Conservation (phyloP, 75 land plant genomes). For the Cupressus sempervirens region DNA sequence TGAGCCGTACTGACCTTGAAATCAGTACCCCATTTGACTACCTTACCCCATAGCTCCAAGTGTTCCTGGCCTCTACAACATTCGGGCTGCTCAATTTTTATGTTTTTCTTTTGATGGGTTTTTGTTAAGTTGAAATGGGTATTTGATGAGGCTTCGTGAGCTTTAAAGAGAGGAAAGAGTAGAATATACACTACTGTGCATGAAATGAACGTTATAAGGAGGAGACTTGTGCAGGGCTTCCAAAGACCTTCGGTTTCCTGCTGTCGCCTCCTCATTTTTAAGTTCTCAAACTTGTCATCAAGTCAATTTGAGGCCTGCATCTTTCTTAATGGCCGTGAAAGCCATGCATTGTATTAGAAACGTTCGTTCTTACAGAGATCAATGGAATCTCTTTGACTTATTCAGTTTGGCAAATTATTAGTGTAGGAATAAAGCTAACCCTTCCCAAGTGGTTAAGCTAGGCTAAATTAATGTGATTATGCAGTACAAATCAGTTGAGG, state of each 20-base stretch:
- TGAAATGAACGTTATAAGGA: constrained; percentile 7
- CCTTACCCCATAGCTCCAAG: constrained; percentile 77
- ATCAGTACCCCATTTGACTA: constrained; percentile 72
- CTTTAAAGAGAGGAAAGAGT: not conserved
- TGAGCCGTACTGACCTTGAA: constrained; percentile 45
- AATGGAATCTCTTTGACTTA: no score
- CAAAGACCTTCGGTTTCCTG: not conserved
- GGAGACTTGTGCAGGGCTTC: constrained; percentile 3
- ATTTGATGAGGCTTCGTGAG: not conserved
- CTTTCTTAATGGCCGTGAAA: not conserved
- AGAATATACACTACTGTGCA: constrained; percentile 13
- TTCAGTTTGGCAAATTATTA: no score
- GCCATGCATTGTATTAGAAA: not conserved
- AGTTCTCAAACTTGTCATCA: not conserved
- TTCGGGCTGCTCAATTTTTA: constrained; percentile 9
- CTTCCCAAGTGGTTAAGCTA: no score
- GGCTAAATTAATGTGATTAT: no score
- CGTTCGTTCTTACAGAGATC: not conserved
- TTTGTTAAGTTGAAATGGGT: not conserved
- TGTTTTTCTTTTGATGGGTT: not conserved
- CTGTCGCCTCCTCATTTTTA: constrained; percentile 9
- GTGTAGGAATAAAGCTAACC: no score
- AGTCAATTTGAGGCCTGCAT: not conserved
- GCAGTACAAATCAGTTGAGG: no score
- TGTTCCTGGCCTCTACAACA: constrained; percentile 70